A percentile compares a stretch with the other conserved stretches of the same genome.
These are phyloP conservation scores for Fraxinus latifolia DNA, from an alignment of 305 asterid species.

Conservation along the genomic window DNA sequence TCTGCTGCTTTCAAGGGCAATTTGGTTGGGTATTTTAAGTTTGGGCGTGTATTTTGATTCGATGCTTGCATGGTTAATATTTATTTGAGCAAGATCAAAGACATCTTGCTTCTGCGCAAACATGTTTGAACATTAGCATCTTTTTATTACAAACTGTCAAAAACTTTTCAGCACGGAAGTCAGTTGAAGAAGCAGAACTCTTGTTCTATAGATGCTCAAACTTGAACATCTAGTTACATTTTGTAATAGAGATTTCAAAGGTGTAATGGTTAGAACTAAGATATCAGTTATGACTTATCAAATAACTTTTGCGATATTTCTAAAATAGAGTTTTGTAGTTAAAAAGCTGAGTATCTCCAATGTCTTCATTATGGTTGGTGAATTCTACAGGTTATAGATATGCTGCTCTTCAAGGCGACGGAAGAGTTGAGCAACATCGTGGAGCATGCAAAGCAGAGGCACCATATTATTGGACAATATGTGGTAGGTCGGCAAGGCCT, in stretches of 20 bases:
- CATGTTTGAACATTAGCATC: neutral
- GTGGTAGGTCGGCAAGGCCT: slow-evolving; percentile 47
- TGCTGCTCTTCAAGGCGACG: slow-evolving; percentile 82
- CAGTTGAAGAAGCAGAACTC: neutral
- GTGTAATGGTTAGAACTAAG: neutral
- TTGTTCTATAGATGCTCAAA: neutral
- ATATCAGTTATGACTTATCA: neutral
- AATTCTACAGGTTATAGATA: slow-evolving; percentile 64
- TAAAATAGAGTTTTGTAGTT: neutral
- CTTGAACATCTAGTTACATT: neutral
- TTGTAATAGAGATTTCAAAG: neutral
- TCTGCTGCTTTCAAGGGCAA: neutral
- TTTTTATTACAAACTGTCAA: neutral
- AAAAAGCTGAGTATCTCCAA: neutral
- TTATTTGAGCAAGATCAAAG: neutral
- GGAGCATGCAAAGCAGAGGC: slow-evolving; percentile 91
- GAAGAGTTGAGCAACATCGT: slow-evolving; percentile 76
- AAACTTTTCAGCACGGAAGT: neutral
- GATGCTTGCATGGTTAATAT: neutral
- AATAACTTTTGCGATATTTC: neutral
- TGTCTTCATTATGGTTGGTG: neutral
- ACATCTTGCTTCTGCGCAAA: neutral
- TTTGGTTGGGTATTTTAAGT: neutral
- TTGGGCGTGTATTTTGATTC: neutral
- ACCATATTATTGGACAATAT: slow-evolving; percentile 85